Evolutionary conservation across 768 basidiomycete genomes (phyloP), one percentile per base, ranked within the genome.

Genomic region (Termitomyces sp.): DNA sequence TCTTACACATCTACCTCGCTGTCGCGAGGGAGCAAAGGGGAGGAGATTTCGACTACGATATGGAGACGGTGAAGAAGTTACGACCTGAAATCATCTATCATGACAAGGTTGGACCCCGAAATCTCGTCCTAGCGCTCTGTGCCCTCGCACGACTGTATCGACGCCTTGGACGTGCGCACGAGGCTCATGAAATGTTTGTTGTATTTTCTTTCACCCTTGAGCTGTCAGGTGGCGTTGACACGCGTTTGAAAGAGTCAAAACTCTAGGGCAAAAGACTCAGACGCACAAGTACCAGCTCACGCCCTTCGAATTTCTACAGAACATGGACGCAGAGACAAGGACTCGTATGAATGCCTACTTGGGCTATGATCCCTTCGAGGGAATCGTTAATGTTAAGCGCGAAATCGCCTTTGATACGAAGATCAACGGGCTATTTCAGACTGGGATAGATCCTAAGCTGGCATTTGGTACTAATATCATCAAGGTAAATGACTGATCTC

Each of bases 251-350:
- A 58, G 50, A 32, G 44, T 46, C 13, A 33, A 49, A n/a, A 27
- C 18, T 7, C 20, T 46, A 1, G 43, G 43, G 20, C 18, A 53
- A 8, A 34, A 34, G n/a, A 37, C 39, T 13, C 18, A 56, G 37
- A 26, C 24, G 12, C 33, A 33, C 22, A 51, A 53, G 22, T 53
- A 53, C 27, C 16, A 5, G 14, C 37, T 53, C n/a, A 47, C 57
- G 5, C 51, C 50, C 18, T 47, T 45, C 9, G 24, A 58, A 30
- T 39, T 36, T 7, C 40, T 36, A 33, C 44, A 53, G 22, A 58
- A 53, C 20, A 53, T 58, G 45, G 51, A 58, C 16, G 5, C 44
- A 20, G 56, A 57, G 2, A 57, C 48, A 2, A 33, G 43, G 37
- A 26, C 20, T 20, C 50, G 43, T 16, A 34, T 58, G 13, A 52